Evolutionary conservation across 331 rosid species (phyloP), one percentile per base, ranked within the genome.

Genomic region (Acacia concinna): DNA sequence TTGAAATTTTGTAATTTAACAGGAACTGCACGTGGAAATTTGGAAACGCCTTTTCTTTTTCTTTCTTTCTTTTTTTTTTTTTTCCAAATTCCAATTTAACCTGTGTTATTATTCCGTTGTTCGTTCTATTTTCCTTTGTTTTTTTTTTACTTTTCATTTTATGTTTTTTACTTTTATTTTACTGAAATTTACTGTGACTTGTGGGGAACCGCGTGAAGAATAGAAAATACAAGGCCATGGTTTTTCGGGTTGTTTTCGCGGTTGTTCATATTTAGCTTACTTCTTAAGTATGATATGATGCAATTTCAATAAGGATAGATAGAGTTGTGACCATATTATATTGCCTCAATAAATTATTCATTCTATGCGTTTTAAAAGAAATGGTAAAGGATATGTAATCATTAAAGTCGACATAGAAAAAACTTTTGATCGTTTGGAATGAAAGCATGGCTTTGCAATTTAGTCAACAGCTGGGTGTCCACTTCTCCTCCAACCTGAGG

Each of bases 1-100:
- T 78, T 73, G 78, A 37, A 62, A 68, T 34, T 78, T 81, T 72
- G 44, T 35, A 74, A 46, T 47, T 46, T 1, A 13, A 46, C 57
- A 21, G 7, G 27, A 47, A 71, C 78, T 71, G 27, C 78, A 49
- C 12, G 21, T 6, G 65, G 32, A 12, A 73, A 79, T 84, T 43
- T 54, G 17, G 17, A 20, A 79, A 18, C 47, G 2, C 12, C 0
- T 44, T 44, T 27, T 60, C 5, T 8, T 60, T 60, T n/a, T 4
- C 41, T 1, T 59, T 59, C 8, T 38, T 38, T 38, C 6, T 38
- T 4, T 38, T 38, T 3, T 44, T 44, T 27, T 60, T 14, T 8
- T 60, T 60, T n/a, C 4, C 41, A 15, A 7, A 17, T 34, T 35
- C 69, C 69, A 31, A 2, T 63, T 62, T 38, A 12, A 5, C 38